Base-by-base conservation (phyloP, 768 basidiomycete species). In the Grammothele lineata region DNA sequence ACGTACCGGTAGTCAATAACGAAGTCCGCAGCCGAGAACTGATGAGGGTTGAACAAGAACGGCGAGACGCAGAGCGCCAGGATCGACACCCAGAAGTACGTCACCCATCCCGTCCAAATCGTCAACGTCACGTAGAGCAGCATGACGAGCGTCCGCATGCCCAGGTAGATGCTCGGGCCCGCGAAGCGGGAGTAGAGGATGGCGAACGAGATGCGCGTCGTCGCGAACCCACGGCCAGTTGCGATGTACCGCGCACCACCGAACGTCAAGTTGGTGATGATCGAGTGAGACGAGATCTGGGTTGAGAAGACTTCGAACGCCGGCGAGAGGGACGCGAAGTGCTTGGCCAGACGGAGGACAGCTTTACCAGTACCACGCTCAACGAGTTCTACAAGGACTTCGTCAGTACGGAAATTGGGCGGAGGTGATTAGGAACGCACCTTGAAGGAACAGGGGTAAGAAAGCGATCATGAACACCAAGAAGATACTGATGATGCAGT, bases 41-140 rank as follows among this genome's bases (percentile, higher is more conserved):
- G 96, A 66, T 99, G 96, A n/a, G 96, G 96, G 64, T 98, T 99
- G 80, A 98, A 99, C 60, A 97, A 66, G 86, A 99, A 99, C 7
- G 96, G 96, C 24, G 95, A 86, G 54, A 97, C 70, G 60, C 93
- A 97, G 8, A 99, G 78, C 14, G 93, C 81, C 25, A 93, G 72
- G 53, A 94, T 91, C 35, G 95, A 93, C 45, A 97, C 66, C 95
- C 95, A 98, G 77, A 99, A 99, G 74, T 98, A 99, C 64, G 93
- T 85, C 59, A 97, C 66, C 66, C 87, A 95, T 3, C 87, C 84
- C 24, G 90, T 89, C 89, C 91, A 97, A 43, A 97, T 69, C 22
- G 92, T 75, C 66, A 97, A 67, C 21, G 96, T 95, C 63, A 95
- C 87, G 61, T 95, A 99, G 51, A 97, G 84, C 51, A 98, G 73